A percentile compares a stretch with the other conserved stretches of the same genome.
phyloP scores from a whole-genome alignment of 371 early-diverging fungal genomes.

The Lichtheimia ornata region DNA sequence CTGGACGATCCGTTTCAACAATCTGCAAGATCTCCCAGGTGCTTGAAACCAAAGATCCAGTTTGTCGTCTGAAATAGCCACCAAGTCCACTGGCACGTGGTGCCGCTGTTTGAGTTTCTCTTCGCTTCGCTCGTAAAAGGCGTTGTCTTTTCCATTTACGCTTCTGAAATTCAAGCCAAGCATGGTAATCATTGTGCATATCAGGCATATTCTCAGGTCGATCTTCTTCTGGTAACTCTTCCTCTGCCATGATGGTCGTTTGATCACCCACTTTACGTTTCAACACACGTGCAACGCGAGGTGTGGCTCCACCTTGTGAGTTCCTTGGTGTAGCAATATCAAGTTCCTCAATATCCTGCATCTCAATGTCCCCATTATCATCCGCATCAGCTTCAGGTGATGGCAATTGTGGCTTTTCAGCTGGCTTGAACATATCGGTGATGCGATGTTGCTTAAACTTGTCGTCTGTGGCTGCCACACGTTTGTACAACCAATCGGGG shows the following conservation, averaged over 20 bases:
- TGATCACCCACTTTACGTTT: conserved; percentile 24
- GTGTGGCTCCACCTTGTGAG: conserved; percentile 7
- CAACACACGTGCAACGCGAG: conserved; percentile 32
- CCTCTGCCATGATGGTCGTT: conserved; percentile 16
- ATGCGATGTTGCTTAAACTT: conserved; percentile 84
- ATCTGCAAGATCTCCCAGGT: conserved; percentile 89
- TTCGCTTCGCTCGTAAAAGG: conserved; percentile 47
- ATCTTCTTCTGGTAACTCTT: conserved; percentile 39
- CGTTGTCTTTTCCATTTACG: conserved; percentile 70
- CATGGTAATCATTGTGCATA: conserved; percentile 57
- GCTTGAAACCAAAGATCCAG: conserved; percentile 54
- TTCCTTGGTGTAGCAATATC: conserved; percentile 31
- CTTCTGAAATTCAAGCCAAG: conserved; percentile 73
- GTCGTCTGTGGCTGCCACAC: conserved; percentile 74
- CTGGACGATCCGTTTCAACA: conserved; percentile 78
- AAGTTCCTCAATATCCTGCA: conserved; percentile 66
- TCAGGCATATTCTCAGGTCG: conserved; percentile 52
- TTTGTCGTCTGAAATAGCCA: conserved; percentile 58
- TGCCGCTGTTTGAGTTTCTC: conserved; percentile 22
- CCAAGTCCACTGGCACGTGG: conserved; percentile 21
- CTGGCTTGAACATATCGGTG: conserved; percentile 76
- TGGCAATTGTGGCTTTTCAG: conserved; percentile 29
- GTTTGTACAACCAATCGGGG: conserved; percentile 94
- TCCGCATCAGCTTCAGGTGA: conserved; percentile 10
- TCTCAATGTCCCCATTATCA: conserved; percentile 35